Evolutionary conservation across 2,329 filamentous ascomycete species (phyloP).

Genomic region (Arthroderma uncinatum): DNA sequence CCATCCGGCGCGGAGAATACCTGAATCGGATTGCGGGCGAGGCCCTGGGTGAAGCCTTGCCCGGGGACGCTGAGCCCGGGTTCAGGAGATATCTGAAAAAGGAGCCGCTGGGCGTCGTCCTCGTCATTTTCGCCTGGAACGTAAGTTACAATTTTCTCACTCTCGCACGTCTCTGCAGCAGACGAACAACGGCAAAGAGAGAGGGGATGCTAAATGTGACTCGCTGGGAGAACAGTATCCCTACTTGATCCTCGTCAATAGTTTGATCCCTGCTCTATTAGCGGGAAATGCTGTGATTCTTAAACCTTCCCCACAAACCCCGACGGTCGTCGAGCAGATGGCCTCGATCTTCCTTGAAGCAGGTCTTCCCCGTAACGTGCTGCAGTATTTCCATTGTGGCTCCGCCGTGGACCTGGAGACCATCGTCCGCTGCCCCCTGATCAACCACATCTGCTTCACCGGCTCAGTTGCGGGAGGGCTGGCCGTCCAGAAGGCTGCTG

Average conservation of each 20-base stretch:
- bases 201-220: constrained; percentile 6
- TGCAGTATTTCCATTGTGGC: constrained; percentile 88
- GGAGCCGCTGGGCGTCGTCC: constrained; percentile 72
- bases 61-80: constrained; percentile 72
- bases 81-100: constrained; percentile 88
- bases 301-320: constrained; percentile 91
- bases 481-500: constrained; percentile 71
- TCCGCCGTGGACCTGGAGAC: constrained; percentile 65
- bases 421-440: constrained; percentile 63
- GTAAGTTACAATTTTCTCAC: constrained; percentile 45
- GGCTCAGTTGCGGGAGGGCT: constrained; percentile 82
- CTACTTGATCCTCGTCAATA: constrained; percentile 87
- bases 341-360: constrained; percentile 65
- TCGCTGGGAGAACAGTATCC: constrained; percentile 56
- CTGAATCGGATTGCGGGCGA: constrained; percentile 73
- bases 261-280: constrained; percentile 79
- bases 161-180: background rate
- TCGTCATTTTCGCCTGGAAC: constrained; percentile 94
- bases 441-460: constrained; percentile 82
- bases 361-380: constrained; percentile 68
- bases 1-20: constrained; percentile 74
- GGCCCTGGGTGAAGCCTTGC: constrained; percentile 53
- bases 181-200: background rate
- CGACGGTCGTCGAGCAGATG: constrained; percentile 79
- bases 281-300: constrained; percentile 84